Base-by-base conservation (phyloP, 805 yeast species). In the Lachancea meyersii region DNA sequence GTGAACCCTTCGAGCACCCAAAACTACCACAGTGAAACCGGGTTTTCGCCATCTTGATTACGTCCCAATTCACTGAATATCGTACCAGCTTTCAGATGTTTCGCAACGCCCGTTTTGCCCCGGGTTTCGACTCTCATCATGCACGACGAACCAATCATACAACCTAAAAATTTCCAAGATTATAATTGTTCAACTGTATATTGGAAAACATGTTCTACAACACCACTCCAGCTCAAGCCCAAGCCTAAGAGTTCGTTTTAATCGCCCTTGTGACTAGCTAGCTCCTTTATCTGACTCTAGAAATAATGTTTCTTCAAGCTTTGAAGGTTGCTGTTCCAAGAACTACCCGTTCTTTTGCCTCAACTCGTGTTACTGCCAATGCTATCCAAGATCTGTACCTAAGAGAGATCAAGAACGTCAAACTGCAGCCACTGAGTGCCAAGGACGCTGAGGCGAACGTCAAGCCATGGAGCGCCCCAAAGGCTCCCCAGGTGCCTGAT, bases 321-420 rank as follows among this genome's bases (percentile, higher is more conserved):
- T 35, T 42, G 37, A 36, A 30, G 19, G 18, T 24, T 21, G 35
- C 38, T 17, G 41, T 27, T 19, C 41, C 41, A 31, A 28, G 39
- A 27, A 33, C 45, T 16, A 24, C 34, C 21, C 48, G 48, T 31
- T 35, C 66, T 24, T 67, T 68, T 58, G 58, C 70, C 19, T 47
- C 63, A 31, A 48, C 57, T 31, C 57, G 62, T 48, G 62, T 58
- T 35, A 63, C 67, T 55, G 53, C 53, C 48, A 69, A 89, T 75
- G 72, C 84, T 63, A 67, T 89, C 61, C 76, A 86, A 65, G 96
- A 89, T 54, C 76, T 89, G 55, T 89, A 89, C 73, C 70, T 91
- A 61, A 79, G 76, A 65, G 95, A 89, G 69, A 73, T 93, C 69
- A 86, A 82, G 72, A 78, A 79, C 49, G 89, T 86, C 80, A 87